phyloP scores from a whole-genome alignment of 1,284 basidiomycete species.

The Mycosarcoma mackinlayi region DNA sequence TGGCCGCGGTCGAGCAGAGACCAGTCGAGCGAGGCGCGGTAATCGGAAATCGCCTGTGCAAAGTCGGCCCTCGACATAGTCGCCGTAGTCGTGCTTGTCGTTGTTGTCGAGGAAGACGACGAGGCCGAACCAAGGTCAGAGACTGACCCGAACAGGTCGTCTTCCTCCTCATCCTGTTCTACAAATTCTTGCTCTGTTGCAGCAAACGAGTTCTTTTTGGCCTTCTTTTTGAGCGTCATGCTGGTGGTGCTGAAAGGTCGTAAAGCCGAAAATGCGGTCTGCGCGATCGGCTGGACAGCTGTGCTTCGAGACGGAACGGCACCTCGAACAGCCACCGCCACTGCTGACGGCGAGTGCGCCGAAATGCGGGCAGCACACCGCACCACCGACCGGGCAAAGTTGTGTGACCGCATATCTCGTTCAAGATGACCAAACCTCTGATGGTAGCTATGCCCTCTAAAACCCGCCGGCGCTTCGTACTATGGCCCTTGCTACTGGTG shows the following conservation, averaged over 20 bases:
- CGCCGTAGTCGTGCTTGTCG: background rate
- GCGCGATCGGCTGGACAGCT: no score
- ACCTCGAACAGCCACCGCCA: no score
- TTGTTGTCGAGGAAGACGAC: slow-evolving; percentile 4
- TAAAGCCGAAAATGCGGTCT: background rate
- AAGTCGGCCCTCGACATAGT: slow-evolving; percentile 26
- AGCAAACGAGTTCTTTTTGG: slow-evolving; percentile 25
- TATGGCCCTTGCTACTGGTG: no score
- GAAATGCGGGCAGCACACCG: slow-evolving; percentile 16
- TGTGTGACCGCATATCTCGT: slow-evolving; percentile 36
- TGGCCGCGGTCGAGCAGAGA: slow-evolving; percentile 18
- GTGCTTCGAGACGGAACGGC: no score
- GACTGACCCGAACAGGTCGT: slow-evolving; percentile 33
- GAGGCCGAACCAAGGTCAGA: slow-evolving; percentile 8
- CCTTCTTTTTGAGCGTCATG: slow-evolving; percentile 31
- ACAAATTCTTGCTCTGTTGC: slow-evolving; percentile 21
- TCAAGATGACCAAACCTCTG: background rate
- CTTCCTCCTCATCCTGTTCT: slow-evolving; percentile 17
- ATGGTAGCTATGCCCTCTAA: background rate
- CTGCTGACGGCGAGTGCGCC: no score
- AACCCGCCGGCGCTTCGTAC: no score
- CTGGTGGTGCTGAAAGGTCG: slow-evolving; percentile 21
- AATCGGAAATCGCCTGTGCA: slow-evolving; percentile 11
- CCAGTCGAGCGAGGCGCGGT: slow-evolving; percentile 17
- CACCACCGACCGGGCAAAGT: slow-evolving; percentile 24